Base-by-base conservation (phyloP, 139 green algal genomes). In the Picochlorum sp. region DNA sequence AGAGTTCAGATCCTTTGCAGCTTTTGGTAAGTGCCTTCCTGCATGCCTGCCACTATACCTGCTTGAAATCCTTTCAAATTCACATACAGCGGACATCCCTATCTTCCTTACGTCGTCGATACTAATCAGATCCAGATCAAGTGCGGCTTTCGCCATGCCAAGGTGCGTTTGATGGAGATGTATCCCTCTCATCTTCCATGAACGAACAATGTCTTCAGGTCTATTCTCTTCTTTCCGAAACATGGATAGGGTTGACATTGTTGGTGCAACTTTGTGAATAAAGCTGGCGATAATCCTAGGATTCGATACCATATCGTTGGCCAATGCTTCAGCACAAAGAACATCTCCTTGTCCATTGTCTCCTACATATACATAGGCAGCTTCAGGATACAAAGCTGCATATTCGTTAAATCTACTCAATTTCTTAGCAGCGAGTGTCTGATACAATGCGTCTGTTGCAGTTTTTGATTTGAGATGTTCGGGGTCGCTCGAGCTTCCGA, bases 321-420 rank as follows among this genome's bases (percentile, higher is more conserved):
- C 71, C 56, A 86, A 50, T 13, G 66, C 62, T 66, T 86, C 80
- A 26, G 81, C 73, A 49, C 75, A 68, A 30, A 80, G 70, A 41
- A 87, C 61, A 63, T 87, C 81, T 30, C 81, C 80, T 70, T 88
- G 82, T 6, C 82, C 82, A 49, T 85, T 83, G 70, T 88, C 82
- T 4, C 82, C 82, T 10, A 85, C 49, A 47, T 86, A 80, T 20
- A 86, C 50, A 37, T 76, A 83, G 68, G 59, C 75, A 51, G 70
- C 71, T 66, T 88, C 82, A 3, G 82, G 82, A 66, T 81, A 88
- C 45, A 81, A 64, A 32, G 67, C 72, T 4, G 75, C 68, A 41
- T 72, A 87, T 74, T 82, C 60, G 21, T 65, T 58, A 37, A 81
- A 79, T 15, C 77, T 54, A 15, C 37, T 65, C 62, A 86, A 67